Conservation (phyloP, 2,329 filamentous ascomycete species). For the Xylariales sp. region DNA sequence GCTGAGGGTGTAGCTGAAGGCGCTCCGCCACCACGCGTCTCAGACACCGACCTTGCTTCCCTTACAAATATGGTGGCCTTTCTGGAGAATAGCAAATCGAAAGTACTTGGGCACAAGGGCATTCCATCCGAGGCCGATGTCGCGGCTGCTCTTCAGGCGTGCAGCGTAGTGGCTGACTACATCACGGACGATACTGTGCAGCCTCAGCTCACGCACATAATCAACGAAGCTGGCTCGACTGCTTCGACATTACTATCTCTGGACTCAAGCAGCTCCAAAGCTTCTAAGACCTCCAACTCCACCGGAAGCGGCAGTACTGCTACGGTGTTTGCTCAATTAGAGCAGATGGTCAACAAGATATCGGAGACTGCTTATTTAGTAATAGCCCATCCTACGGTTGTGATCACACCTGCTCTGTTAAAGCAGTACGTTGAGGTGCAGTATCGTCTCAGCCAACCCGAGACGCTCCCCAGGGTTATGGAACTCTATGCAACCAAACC, state of each 20-base stretch:
- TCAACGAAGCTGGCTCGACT: conserved; percentile 28
- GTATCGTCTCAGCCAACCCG: conserved; percentile 64
- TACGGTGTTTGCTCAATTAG: conserved; percentile 24
- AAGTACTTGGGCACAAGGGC: conserved; percentile 15
- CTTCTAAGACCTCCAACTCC: conserved; percentile 11
- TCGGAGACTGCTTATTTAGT: conserved; percentile 64
- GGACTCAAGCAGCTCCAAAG: conserved; percentile 15
- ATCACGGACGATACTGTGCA: conserved; percentile 24
- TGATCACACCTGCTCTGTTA: conserved; percentile 72
- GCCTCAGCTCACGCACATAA: conserved; percentile 23
- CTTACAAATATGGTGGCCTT: conserved; percentile 22
- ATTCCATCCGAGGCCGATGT: conserved; percentile 24
- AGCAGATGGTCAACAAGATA: conserved; percentile 45
- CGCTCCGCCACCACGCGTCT: too few relatives aligned
- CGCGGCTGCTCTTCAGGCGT: conserved; percentile 20
- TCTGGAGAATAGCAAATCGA: conserved; percentile 17
- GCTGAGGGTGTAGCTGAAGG: too few relatives aligned
- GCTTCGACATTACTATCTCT: conserved; percentile 29
- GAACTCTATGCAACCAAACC: conserved; percentile 82
- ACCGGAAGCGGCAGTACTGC: conserved; percentile 1
- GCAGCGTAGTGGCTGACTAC: conserved; percentile 21
- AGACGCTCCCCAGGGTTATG: conserved; percentile 76
- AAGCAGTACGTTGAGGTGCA: conserved; percentile 74
- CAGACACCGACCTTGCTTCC: conserved; percentile 16
- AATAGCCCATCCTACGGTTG: conserved; percentile 69